Percentiles rank a stretch among this genome's conserved stretches.
Conservation (phyloP, 495 filamentous ascomycete genomes). For the Tuber indicum region DNA sequence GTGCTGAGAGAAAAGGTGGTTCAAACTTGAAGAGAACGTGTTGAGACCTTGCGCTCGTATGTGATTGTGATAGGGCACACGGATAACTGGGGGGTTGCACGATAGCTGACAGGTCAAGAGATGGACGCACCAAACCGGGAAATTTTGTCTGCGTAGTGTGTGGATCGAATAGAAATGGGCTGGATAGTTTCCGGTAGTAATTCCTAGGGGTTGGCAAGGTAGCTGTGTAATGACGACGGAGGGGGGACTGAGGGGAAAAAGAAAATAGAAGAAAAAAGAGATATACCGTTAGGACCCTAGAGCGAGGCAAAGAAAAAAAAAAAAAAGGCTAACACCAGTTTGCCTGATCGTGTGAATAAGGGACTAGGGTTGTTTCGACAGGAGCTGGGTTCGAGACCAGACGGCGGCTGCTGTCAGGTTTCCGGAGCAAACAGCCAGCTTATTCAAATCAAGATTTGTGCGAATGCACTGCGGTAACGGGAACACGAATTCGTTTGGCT, state of each 20-base stretch:
- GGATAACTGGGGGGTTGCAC: background rate
- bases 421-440: background rate
- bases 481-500: background rate
- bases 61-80: background rate
- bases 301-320: slow-evolving; percentile 15
- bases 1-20: background rate
- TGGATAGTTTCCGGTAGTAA: background rate
- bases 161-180: background rate
- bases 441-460: background rate
- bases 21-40: background rate
- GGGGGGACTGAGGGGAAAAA: background rate
- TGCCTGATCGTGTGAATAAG: background rate
- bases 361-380: background rate
- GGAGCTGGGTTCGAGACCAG: background rate
- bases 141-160: background rate
- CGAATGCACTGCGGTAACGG: background rate
- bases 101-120: background rate
- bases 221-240: slow-evolving; percentile 29
- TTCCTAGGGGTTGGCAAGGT: slow-evolving; percentile 14
- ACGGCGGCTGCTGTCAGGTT: background rate
- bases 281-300: background rate
- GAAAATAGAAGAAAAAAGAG: slow-evolving; percentile 20
- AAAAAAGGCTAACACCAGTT: background rate
- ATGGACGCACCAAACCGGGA: background rate
- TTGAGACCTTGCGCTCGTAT: background rate